Base-by-base conservation (phyloP, 805 yeast genomes). In the Diddensiella santjacobensis region DNA sequence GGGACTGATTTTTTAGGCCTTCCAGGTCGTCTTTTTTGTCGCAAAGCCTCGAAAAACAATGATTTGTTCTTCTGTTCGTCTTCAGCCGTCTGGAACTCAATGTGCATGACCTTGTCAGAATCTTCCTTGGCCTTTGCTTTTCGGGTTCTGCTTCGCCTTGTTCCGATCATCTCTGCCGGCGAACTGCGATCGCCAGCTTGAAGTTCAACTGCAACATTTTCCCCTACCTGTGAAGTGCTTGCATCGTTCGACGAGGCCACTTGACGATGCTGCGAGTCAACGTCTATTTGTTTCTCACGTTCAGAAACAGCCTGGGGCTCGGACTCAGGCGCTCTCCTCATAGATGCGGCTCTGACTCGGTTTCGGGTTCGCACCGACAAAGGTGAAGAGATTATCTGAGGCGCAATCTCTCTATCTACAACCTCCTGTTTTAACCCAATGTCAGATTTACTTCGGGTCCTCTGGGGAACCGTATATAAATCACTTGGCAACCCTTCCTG, bases 21-120 rank as follows among this genome's bases (percentile, higher is more conserved):
- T 8, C 38, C 38, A 17, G 38, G 38, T 35, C 38, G 20, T 17
- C 38, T 8, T 17, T 35, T 35, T 15, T 35, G 38, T 35, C 38
- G 15, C 8, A 35, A 17, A 8, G 38, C 38, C 15, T 35, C 38
- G 8, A n/a, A 35, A 35, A 35, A 35, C 20, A 35, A 17, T 6
- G 38, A 35, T 17, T 35, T 35, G 15, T 35, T 17, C 8, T 10
- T 8, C 20, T 35, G 38, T 35, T 26, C 31, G 13, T 26, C 31
- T 13, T 26, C 31, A 26, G 31, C 31, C 31, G 31, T 26, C 31
- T 26, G 8, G 31, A 26, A 26, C 13, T 13, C 13, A 26, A 26
- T 26, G 13, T 26, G 31, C 31, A 26, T 26, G 8, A 8, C 31
- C 31, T 26, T 26, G 8, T 26, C 13, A 26, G 13, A 13, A 26